Evolutionary conservation across 306 rosid species (phyloP).

Genomic region (Boehmeria nivea): DNA sequence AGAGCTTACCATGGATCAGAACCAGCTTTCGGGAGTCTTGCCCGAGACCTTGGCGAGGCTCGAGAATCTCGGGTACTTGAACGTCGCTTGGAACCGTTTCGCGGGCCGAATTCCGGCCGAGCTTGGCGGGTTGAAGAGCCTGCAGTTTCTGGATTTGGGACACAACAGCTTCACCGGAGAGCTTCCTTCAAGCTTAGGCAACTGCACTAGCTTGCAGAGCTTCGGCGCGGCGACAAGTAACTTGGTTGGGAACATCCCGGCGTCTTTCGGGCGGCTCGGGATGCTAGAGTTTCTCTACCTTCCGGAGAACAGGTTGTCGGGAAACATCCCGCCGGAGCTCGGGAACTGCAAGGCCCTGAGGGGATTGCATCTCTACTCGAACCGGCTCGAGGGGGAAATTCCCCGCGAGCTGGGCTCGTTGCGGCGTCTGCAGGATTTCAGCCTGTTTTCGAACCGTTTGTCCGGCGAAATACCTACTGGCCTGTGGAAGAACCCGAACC

Average conservation of each 20-base stretch:
- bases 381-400: conserved; percentile 63
- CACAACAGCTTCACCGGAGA: conserved; percentile 48
- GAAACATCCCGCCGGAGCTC: conserved; percentile 62
- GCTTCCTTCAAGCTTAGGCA: conserved; percentile 59
- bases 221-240: conserved; percentile 33
- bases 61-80: conserved; percentile 27
- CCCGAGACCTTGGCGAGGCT: conserved; percentile 51
- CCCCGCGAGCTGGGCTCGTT: conserved; percentile 66
- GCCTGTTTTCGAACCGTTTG: conserved; percentile 47
- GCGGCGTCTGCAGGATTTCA: conserved; percentile 39
- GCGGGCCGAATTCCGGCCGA: conserved; percentile 56
- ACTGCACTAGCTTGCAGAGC: conserved; percentile 36
- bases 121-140: conserved; percentile 33
- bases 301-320: conserved; percentile 48
- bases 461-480: conserved; percentile 69
- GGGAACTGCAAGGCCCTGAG: conserved; percentile 60
- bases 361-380: conserved; percentile 39
- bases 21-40: conserved; percentile 43
- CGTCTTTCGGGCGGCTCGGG: conserved; percentile 51
- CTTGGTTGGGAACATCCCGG: conserved; percentile 59
- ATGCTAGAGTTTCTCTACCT: conserved; percentile 37
- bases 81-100: conserved; percentile 33
- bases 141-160: conserved; percentile 48
- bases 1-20: conserved; percentile 32
- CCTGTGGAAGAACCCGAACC: conserved; percentile 76